A percentile compares a stretch with the other conserved stretches of the same genome.
Evolutionary conservation across 2,329 filamentous ascomycete genomes (phyloP).

Genomic region (Talaromyces sp.): DNA sequence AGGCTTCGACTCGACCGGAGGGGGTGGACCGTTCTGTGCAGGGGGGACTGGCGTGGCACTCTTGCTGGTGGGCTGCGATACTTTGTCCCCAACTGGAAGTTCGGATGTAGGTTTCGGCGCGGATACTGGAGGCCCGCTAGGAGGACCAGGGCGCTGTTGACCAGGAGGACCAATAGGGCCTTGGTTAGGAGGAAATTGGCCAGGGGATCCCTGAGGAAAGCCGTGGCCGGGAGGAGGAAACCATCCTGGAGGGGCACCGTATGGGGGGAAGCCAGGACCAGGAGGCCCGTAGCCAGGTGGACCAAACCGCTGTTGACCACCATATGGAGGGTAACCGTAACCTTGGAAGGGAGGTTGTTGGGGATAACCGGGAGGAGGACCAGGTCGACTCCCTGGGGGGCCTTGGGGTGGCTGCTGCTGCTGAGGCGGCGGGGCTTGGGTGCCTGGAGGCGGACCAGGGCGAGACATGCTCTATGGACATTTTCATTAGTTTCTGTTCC

Average conservation of each 20-base stretch:
- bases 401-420: slow-evolving; percentile 17
- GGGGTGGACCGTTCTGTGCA: slow-evolving; percentile 27
- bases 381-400: slow-evolving; percentile 6
- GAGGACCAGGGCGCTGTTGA: slow-evolving; percentile 26
- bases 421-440: slow-evolving; percentile 8
- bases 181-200: slow-evolving; percentile 57
- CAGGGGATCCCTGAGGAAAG: slow-evolving; percentile 59
- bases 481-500: neutral
- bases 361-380: slow-evolving; percentile 33
- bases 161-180: slow-evolving; percentile 54
- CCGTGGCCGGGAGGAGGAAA: slow-evolving; percentile 69
- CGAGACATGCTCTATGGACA: slow-evolving; percentile 35
- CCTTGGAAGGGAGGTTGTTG: slow-evolving; percentile 38
- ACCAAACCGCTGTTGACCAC: slow-evolving; percentile 29
- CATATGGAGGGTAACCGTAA: slow-evolving; percentile 39
- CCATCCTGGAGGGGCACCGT: slow-evolving; percentile 70
- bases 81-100: slow-evolving; percentile 35
- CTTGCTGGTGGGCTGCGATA: slow-evolving; percentile 29
- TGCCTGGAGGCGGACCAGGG: slow-evolving; percentile 38
- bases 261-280: slow-evolving; percentile 66
- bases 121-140: slow-evolving; percentile 10
- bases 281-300: slow-evolving; percentile 36
- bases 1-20: slow-evolving; percentile 34
- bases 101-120: slow-evolving; percentile 36
- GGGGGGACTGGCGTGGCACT: slow-evolving; percentile 28